Percentiles rank a stretch among this genome's conserved stretches.
phyloP scores from a whole-genome alignment of 352 stramenopile genomes.

The Thalassiosira mediterranea region DNA sequence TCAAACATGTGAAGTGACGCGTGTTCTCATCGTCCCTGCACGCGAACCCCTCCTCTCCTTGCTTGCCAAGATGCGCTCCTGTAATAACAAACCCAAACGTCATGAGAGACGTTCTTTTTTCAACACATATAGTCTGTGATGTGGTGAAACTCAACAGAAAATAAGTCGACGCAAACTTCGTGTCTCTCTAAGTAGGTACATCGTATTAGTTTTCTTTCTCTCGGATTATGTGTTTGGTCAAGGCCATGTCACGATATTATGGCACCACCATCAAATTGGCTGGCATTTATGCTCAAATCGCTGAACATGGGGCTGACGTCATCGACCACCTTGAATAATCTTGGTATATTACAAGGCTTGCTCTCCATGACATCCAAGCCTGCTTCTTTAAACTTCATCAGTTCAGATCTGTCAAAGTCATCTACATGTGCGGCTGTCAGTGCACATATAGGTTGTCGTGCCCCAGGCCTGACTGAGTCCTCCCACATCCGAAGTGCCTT shows the following conservation, averaged over 20 bases:
- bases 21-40: no score
- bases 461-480: conserved; percentile 72
- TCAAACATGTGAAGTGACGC: no score
- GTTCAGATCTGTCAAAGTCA: conserved; percentile 78
- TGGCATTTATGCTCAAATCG: conserved; percentile 81
- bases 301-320: conserved; percentile 86
- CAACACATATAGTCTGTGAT: no score
- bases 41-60: no score
- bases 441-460: conserved; percentile 83
- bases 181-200: no score
- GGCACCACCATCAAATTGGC: conserved; percentile 11
- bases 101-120: no score
- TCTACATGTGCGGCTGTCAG: conserved; percentile 81
- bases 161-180: no score
- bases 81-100: no score
- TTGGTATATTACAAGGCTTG: conserved; percentile 82
- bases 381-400: conserved; percentile 85
- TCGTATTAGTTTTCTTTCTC: no score
- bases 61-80: no score
- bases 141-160: no score
- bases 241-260: conserved; percentile 9
- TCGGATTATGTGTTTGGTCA: no score
- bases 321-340: conserved; percentile 84
- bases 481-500: conserved; percentile 84
- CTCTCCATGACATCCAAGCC: conserved; percentile 84